Conservation (phyloP, 1,284 basidiomycete species). For the Sutorius eximius region DNA sequence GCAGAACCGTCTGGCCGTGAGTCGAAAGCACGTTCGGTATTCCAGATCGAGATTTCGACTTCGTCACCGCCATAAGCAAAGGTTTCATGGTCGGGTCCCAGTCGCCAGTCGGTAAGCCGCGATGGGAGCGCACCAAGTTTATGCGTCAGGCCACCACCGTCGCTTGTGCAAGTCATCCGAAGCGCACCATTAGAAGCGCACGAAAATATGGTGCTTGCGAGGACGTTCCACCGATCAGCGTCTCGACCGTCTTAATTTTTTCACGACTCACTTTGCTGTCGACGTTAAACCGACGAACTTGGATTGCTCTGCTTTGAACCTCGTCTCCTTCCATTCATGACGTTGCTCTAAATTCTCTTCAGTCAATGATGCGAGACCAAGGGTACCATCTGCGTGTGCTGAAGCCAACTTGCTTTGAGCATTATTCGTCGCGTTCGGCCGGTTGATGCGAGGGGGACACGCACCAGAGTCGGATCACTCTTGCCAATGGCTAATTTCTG, state of each 20-base stretch:
- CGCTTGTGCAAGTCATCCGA: constrained; percentile 42
- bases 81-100: constrained; percentile 50
- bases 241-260: background rate
- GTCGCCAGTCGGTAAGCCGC: constrained; percentile 64
- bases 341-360: constrained; percentile 41
- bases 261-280: constrained; percentile 35
- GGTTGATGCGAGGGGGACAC: constrained; percentile 18
- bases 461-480: constrained; percentile 38
- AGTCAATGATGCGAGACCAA: constrained; percentile 43
- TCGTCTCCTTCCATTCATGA: constrained; percentile 62
- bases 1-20: constrained; percentile 16
- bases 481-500: constrained; percentile 44
- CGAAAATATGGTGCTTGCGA: constrained; percentile 44
- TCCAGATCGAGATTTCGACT: constrained; percentile 84
- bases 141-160: constrained; percentile 29
- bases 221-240: constrained; percentile 10
- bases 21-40: constrained; percentile 68
- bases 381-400: constrained; percentile 58
- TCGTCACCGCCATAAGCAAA: constrained; percentile 89
- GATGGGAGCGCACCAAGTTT: constrained; percentile 53
- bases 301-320: constrained; percentile 49
- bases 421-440: constrained; percentile 22
- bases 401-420: constrained; percentile 59
- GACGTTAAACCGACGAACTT: constrained; percentile 59
- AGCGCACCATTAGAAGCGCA: constrained; percentile 76